Conservation (phyloP, 2,329 filamentous ascomycete species). For the Tolypocladium guangdongense region DNA sequence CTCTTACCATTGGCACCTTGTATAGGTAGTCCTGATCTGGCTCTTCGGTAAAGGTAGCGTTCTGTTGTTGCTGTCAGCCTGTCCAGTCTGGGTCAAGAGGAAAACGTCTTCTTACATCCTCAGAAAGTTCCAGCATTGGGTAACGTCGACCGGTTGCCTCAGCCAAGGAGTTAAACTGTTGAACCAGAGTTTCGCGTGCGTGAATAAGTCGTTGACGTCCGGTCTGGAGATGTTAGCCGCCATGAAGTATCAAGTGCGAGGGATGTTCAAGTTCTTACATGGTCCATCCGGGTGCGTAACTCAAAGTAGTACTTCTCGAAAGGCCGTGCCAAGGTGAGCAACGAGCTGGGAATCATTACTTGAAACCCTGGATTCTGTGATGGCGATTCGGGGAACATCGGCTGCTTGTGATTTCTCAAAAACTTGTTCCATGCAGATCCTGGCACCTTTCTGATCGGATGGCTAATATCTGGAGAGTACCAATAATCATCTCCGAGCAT, state of each 20-base stretch:
- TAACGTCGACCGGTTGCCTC: slow-evolving; percentile 1
- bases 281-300: background rate
- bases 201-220: background rate
- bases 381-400: slow-evolving; percentile 2
- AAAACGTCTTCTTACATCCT: background rate
- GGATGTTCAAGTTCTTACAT: background rate
- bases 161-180: background rate
- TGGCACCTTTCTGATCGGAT: slow-evolving; percentile 9
- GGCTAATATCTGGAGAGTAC: slow-evolving; percentile 8
- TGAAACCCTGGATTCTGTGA: background rate
- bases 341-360: slow-evolving; percentile 1
- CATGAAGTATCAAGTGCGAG: background rate
- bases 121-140: background rate
- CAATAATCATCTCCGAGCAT: slow-evolving; percentile 5
- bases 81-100: background rate
- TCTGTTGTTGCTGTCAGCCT: background rate
- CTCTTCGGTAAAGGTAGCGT: background rate
- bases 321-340: background rate
- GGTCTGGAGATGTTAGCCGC: background rate
- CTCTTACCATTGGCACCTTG: slow-evolving; percentile 2
- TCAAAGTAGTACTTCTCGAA: background rate
- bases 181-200: background rate
- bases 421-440: slow-evolving; percentile 14
- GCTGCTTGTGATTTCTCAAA: slow-evolving; percentile 8
- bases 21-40: slow-evolving; percentile 3